These are phyloP conservation scores for Hypoxylon rickii DNA, from an alignment of 495 filamentous ascomycete genomes.

Conservation along the genomic window DNA sequence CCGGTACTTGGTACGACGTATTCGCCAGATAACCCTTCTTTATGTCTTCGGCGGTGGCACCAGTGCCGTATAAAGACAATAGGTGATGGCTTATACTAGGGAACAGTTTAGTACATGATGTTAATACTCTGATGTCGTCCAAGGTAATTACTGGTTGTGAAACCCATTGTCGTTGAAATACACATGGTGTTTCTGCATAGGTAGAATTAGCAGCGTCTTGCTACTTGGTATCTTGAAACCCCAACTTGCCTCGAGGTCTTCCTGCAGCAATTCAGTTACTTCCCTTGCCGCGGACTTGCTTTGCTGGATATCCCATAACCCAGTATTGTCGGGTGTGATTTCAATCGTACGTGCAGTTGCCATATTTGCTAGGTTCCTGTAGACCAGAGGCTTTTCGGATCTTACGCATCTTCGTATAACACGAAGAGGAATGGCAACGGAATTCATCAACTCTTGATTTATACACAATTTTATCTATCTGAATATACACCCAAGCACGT, in stretches of 20 bases:
- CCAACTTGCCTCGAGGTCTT: constrained; percentile 63
- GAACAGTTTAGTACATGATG: constrained; percentile 4
- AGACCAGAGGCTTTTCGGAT: neutral
- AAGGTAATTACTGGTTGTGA: constrained; percentile 60
- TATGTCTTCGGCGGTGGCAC: constrained; percentile 62
- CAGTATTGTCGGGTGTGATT: constrained; percentile 59
- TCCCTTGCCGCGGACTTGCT: constrained; percentile 62
- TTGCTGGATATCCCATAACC: constrained; percentile 59
- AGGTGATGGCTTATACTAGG: constrained; percentile 73
- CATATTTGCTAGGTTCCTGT: constrained; percentile 50
- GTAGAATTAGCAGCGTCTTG: neutral
- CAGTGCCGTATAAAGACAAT: constrained; percentile 76
- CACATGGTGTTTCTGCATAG: constrained; percentile 64
- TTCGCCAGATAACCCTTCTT: constrained; percentile 63
- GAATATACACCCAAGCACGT: neutral
- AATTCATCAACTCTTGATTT: constrained; percentile 3
- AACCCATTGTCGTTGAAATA: constrained; percentile 74
- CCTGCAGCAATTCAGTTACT: constrained; percentile 68
- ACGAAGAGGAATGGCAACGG: neutral
- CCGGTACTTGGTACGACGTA: constrained; percentile 62
- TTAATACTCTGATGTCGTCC: constrained; percentile 36
- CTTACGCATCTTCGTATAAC: constrained; percentile 2
- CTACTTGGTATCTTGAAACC: neutral
- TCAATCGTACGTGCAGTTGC: constrained; percentile 67
- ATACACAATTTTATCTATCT: neutral